Evolutionary conservation across 2,329 filamentous ascomycete species (phyloP).

Genomic region (Fusarium xylarioides): DNA sequence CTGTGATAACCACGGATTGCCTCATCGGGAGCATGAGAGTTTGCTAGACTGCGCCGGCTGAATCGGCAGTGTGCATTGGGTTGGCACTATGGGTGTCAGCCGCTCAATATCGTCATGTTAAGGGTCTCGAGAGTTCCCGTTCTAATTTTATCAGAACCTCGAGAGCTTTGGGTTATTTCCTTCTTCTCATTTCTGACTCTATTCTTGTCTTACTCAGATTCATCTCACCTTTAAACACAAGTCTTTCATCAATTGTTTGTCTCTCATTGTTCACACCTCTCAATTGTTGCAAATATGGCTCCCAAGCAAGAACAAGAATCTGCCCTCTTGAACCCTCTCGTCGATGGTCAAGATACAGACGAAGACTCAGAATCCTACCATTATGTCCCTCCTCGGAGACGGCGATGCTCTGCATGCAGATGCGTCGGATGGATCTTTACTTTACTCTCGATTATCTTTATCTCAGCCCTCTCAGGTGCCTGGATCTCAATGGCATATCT

Average conservation of each 20-base stretch:
- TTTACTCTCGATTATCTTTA: slow-evolving; percentile 9
- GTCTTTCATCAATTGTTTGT: not conserved
- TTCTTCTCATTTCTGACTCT: not conserved
- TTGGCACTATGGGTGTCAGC: slow-evolving; percentile 15
- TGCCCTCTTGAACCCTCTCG: slow-evolving; percentile 21
- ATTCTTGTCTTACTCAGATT: not conserved
- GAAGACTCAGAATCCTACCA: slow-evolving; percentile 31
- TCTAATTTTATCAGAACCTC: slow-evolving; percentile 10
- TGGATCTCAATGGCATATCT: slow-evolving; percentile 35
- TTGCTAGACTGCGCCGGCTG: slow-evolving; percentile 11
- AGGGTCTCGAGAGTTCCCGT: slow-evolving; percentile 8
- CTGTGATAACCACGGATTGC: slow-evolving; percentile 9
- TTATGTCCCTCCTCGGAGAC: slow-evolving; percentile 22
- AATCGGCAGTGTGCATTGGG: slow-evolving; percentile 4
- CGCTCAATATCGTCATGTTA: slow-evolving; percentile 1
- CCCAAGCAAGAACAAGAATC: slow-evolving; percentile 37
- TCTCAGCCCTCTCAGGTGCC: slow-evolving; percentile 31
- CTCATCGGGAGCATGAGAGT: slow-evolving; percentile 10
- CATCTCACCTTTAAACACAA: not conserved
- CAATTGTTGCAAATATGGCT: slow-evolving; percentile 18
- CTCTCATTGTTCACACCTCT: not conserved
- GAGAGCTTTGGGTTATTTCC: not conserved
- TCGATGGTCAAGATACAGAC: slow-evolving; percentile 25
- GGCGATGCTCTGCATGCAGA: slow-evolving; percentile 23
- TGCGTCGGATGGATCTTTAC: slow-evolving; percentile 18